Conservation (phyloP, 2,329 filamentous ascomycete species). For the Aspergillus fumigatus region DNA sequence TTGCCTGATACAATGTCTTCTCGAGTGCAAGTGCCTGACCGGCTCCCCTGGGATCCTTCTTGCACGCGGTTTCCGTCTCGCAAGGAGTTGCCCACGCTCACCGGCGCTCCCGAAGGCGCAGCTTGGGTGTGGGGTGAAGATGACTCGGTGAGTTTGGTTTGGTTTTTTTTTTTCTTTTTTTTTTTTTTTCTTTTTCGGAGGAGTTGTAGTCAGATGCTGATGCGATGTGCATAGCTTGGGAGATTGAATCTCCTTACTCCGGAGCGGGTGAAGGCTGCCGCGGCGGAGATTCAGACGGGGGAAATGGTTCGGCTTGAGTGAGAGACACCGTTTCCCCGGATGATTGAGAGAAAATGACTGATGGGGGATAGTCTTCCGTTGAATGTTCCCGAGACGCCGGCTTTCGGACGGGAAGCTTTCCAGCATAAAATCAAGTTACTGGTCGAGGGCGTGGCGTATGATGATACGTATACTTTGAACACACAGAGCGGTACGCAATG, state of each 20-base stretch:
- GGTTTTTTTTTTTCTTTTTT: too few species aligned
- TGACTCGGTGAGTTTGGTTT: conserved; percentile 42
- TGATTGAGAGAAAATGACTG: background rate
- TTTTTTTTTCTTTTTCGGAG: too few species aligned
- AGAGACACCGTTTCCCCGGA: conserved; percentile 6
- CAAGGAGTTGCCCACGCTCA: conserved; percentile 49
- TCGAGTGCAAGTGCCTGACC: conserved; percentile 20
- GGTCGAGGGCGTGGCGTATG: conserved; percentile 33
- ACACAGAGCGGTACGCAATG: conserved; percentile 48
- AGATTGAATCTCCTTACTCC: conserved; percentile 56
- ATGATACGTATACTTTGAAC: conserved; percentile 46
- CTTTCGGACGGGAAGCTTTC: conserved; percentile 51
- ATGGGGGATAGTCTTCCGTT: conserved; percentile 45
- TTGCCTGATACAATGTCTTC: conserved; percentile 6
- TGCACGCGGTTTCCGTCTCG: conserved; percentile 49
- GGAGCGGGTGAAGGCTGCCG: conserved; percentile 49
- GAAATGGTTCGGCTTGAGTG: conserved; percentile 54
- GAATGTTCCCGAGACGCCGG: conserved; percentile 49
- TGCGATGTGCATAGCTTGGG: conserved; percentile 20
- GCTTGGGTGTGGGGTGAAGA: conserved; percentile 59
- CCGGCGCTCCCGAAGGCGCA: conserved; percentile 51
- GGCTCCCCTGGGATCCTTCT: conserved; percentile 52
- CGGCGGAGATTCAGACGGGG: conserved; percentile 51
- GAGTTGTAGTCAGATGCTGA: background rate
- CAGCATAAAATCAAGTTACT: conserved; percentile 51